Evolutionary conservation across 1,284 basidiomycete genomes (phyloP), one percentile per base, ranked within the genome.

Genomic region (Malassezia sp.): DNA sequence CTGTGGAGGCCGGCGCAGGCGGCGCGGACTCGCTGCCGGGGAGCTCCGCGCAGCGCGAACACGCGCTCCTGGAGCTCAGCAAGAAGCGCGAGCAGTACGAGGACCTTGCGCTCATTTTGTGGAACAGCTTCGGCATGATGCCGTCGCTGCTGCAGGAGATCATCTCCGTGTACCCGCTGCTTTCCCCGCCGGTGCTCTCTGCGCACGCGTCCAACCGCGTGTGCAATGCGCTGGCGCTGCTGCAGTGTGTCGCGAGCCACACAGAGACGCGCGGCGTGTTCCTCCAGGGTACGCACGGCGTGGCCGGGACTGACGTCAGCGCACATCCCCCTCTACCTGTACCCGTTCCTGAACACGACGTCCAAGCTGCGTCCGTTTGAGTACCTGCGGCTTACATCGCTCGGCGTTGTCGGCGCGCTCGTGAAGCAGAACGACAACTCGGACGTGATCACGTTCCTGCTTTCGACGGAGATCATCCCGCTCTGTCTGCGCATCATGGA

Each of bases 51-150:
- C 57, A 61, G 48, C 55, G 67, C 21, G 67, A 70, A 41, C 54
- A 65, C 41, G 67, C 67, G 14, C 52, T 70, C 44, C 77, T 97
- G 39, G 93, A 99, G 74, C 76, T 99, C 59, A 93, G 88, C 75
- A 97, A 99, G 78, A 96, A 96, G 75, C 77, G 93, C 57, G 93
- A 97, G 74, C 89, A 96, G 74, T 97, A 93, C 71, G 93, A 99
- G 69, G 91, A 97, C 72, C 79, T 99, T 21, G 93, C 93, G 0
- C 78, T 97, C 24, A 87, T 99, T 11, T 77, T 99, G 5, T 99
- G 93, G 93, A 91, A 97, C 66, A 93, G 90, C 10, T 99, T 96
- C 67, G 93, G 91, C 45, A 86, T 97, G 66, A 97, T 99, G 90
- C 88, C 90, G n/a, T 86, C 87, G 3, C 78, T 99, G 35, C 75